Evolutionary conservation across 805 yeast species (phyloP).

Genomic region (Pichia heedii): DNA sequence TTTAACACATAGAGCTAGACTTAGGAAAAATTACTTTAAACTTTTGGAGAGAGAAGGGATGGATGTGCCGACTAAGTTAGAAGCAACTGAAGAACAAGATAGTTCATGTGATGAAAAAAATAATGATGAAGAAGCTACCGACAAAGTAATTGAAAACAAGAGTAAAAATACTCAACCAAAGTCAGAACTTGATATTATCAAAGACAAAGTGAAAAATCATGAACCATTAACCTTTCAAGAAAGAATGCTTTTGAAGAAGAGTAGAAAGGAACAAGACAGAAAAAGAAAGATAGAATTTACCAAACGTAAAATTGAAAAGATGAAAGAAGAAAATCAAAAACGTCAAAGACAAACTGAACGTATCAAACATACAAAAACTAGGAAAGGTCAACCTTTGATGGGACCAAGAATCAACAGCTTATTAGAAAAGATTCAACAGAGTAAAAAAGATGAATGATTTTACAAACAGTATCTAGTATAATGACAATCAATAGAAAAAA

Average conservation of each 20-base stretch:
- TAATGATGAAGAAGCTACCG: conserved; percentile 8
- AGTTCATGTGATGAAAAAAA: conserved; percentile 11
- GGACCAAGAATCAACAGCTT: conserved; percentile 78
- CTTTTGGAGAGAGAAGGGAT: conserved; percentile 66
- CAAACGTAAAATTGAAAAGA: conserved; percentile 22
- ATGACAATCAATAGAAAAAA: no score
- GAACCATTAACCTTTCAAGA: conserved; percentile 33
- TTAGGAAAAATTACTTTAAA: conserved; percentile 75
- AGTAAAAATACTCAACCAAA: conserved; percentile 16
- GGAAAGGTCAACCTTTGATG: conserved; percentile 81
- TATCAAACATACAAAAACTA: conserved; percentile 45
- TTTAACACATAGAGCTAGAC: conserved; percentile 68
- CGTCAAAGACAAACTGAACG: conserved; percentile 28
- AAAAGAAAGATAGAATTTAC: conserved; percentile 34
- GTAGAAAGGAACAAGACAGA: conserved; percentile 34
- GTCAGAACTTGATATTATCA: conserved; percentile 24
- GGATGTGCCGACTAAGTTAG: conserved; percentile 33
- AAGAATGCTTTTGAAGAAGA: conserved; percentile 36
- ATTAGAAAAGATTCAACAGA: conserved; percentile 61
- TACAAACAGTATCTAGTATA: no score
- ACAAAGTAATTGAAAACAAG: not conserved
- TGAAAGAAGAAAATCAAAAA: conserved; percentile 35
- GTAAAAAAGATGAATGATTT: conserved; percentile 6
- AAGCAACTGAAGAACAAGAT: conserved; percentile 13
- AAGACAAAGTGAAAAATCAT: conserved; percentile 19